Base-by-base conservation (phyloP, 2,329 filamentous ascomycete genomes). In the Arthrobotrys conoides region DNA sequence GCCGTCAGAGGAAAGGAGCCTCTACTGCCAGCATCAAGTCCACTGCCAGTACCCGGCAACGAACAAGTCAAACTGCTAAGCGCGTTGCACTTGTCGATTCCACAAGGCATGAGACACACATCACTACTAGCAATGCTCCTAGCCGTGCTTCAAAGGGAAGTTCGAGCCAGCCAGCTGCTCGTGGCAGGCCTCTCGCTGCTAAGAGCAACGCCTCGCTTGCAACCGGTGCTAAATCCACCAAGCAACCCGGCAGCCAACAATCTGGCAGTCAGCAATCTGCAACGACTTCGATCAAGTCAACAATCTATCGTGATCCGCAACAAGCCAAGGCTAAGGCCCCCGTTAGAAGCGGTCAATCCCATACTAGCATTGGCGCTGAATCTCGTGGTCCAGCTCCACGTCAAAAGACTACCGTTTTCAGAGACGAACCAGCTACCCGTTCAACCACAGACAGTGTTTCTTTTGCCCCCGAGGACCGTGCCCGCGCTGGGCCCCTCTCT, bases 31-130 rank as follows among this genome's bases (percentile, higher is more conserved):
- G 49, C 53, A 49, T 49, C 12, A 71, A 77, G 67, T n/a, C 61
- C 0, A 46, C 33, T 63, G 53, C 67, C 20, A 64, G 67, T 49
- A n/a, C 63, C 22, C 53, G 61, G n/a, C 67, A 67, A 48, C 72
- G 72, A 59, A 51, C 59, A 41, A 66, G 66, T 38, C 73, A 77
- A 51, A 51, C 51, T 16, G 49, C 61, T 71, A 77, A 71, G 73
- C 73, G 73, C 44, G 48, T 77, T 49, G 73, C 67, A 38, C 73
- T 77, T 46, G 67, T 64, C 51, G 73, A 77, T 44, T 55, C 73
- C 10, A 77, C 73, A 22, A 57, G 44, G 20, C 38, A 77, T 48
- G 73, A 77, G 14, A 9, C 67, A 30, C 10, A 20, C 20, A 44
- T 68, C 22, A 41, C 61, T 27, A 41, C 61, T 27, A 67, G 70